Evolutionary conservation across 2,329 filamentous ascomycete genomes (phyloP), one percentile per base, ranked within the genome.

Genomic region (Trichoderma lentiforme): DNA sequence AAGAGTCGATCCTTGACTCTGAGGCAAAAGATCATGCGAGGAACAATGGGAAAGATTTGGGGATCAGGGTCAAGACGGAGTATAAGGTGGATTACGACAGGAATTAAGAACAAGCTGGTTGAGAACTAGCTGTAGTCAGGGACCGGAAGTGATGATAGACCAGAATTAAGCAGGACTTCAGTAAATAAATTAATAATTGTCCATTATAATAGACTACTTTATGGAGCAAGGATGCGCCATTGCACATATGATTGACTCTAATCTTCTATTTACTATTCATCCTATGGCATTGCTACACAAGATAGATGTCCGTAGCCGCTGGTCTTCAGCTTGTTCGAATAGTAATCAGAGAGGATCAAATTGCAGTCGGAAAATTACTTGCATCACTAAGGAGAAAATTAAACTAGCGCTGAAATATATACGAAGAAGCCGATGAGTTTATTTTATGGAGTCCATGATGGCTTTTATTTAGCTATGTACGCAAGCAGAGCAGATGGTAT

Each of bases 261-360:
- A 9, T 21, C n/a, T 51, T 51, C 43, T 51, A 53, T 53, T 53
- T 4, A 24, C 11, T 5, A 24, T 24, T 3, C 7, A 53, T 24
- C 3, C 14, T 53, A 0, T 14, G 21, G 5, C 1, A 53, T 24
- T 24, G 6, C n/a, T 14, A 14, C n/a, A 1, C 0, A 11, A 24
- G 2, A 11, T 24, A 14, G 47, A 53, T 53, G 11, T 24, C 21
- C 47, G 3, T 24, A 24, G 21, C n/a, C 3, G 43, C 9, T 12
- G 43, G 43, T 51, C 18, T 51, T 51, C 2, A 51, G 7, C 4
- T 21, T 53, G n/a, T 24, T 53, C 47, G 1, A 53, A 24, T 53
- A 53, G 47, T 53, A 53, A 53, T 53, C 47, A 7, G 21, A 24
- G n/a, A 53, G 2, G 47, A 24, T 53, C 21, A 24, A 1, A 53